A percentile compares a stretch with the other conserved stretches of the same genome.
phyloP scores from a whole-genome alignment of 2,329 filamentous ascomycete genomes.

The Helminthosporium solani region DNA sequence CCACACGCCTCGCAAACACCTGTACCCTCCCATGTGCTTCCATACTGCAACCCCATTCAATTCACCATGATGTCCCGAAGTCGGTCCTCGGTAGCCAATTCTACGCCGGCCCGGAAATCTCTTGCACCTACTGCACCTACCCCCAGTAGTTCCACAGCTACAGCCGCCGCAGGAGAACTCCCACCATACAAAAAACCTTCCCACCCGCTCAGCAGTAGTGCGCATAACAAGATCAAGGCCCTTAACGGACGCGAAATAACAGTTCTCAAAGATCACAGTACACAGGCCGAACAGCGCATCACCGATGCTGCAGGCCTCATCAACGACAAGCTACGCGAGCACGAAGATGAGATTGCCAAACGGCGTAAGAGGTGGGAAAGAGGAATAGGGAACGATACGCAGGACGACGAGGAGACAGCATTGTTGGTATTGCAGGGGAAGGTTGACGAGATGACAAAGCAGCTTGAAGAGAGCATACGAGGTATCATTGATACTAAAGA shows the following conservation, averaged over 20 bases:
- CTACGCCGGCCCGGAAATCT: not conserved
- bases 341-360: conserved; percentile 39
- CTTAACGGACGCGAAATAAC: conserved; percentile 47
- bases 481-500: conserved; percentile 58
- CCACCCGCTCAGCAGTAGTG: conserved; percentile 52
- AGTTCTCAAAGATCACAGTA: conserved; percentile 52
- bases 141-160: not conserved
- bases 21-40: not conserved
- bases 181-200: conserved; percentile 58
- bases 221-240: conserved; percentile 48
- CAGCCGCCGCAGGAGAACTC: conserved; percentile 17
- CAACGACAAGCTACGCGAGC: conserved; percentile 55
- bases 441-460: conserved; percentile 54
- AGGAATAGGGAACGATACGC: conserved; percentile 38
- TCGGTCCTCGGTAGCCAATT: not conserved
- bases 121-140: not conserved
- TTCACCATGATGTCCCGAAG: not conserved
- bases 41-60: not conserved
- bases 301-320: conserved; percentile 53
- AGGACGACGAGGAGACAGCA: conserved; percentile 41
- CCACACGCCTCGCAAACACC: too few species aligned
- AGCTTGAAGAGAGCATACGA: conserved; percentile 60
- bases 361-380: conserved; percentile 38
- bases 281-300: conserved; percentile 50
- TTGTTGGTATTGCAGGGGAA: conserved; percentile 45